Evolutionary conservation across 805 yeast species (phyloP), one percentile per base, ranked within the genome.

Genomic region (Candida incommunis): DNA sequence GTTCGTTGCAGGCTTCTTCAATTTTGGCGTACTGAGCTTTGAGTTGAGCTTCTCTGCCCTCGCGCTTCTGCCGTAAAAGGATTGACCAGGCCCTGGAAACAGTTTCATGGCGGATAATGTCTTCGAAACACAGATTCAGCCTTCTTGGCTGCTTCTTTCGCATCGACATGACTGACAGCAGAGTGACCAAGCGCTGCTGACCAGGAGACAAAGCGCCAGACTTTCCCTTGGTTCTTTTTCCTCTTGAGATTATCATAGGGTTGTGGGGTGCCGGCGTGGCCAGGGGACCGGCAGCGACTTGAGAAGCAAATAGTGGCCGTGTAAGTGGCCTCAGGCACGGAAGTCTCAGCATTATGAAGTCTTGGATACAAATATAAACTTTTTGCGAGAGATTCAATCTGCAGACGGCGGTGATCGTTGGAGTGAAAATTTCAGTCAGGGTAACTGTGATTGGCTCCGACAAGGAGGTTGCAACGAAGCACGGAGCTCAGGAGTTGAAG

Each of bases 141-240:
- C 85, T 67, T 53, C 78, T 76, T 41, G 98, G 98, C 63, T 80
- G 88, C 63, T 87, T 90, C 67, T 87, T 79, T 47, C 82, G 74
- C 4, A 94, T 96, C 11, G 92, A 77, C 53, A 88, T 62, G 21
- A 90, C 95, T 35, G 94, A 80, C 50, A 90, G 71, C 65, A 79
- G 81, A 43, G 68, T 67, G 47, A 71, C 59, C 27, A 68, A 63
- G 46, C 75, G 66, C 60, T 73, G 69, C 41, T 71, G 67, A 43
- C 69, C 69, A 23, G 80, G 68, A 23, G 70, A 60, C 46, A 67
- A 60, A 2, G 59, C 50, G 13, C 42, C 22, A 22, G 64, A 63
- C 48, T 66, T 61, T 18, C 61, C 53, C 45, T 65, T 67, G 9
- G 76, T 72, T 54, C 79, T 67, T 53, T 74, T 74, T 23, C 74